phyloP scores from a whole-genome alignment of 2,329 filamentous ascomycete species.

The Alternaria triticina region DNA sequence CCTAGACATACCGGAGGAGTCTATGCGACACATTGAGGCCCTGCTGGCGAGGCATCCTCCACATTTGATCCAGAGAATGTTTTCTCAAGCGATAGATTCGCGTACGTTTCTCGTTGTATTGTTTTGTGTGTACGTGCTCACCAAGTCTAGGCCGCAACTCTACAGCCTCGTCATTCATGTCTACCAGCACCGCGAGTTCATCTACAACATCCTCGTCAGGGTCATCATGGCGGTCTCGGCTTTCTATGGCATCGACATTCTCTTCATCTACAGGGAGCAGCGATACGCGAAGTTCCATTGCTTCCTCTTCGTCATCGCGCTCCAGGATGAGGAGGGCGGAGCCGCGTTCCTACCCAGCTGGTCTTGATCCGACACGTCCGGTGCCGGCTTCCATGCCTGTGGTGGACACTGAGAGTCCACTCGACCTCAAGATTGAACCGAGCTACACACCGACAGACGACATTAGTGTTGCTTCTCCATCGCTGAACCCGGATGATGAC shows the following conservation, averaged over 20 bases:
- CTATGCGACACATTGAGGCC: conserved; percentile 47
- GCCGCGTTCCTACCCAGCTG: conserved; percentile 44
- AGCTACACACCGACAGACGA: conserved; percentile 43
- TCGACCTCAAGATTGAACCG: conserved; percentile 38
- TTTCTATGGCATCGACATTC: conserved; percentile 43
- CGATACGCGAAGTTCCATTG: conserved; percentile 36
- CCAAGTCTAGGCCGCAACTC: conserved; percentile 40
- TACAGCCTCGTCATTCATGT: conserved; percentile 41
- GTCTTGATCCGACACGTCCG: conserved; percentile 42
- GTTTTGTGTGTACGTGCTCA: conserved; percentile 22
- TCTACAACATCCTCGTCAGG: conserved; percentile 37
- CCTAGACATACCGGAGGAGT: conserved; percentile 46
- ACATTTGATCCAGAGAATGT: conserved; percentile 47
- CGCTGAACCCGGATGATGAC: conserved; percentile 26
- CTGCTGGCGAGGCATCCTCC: conserved; percentile 44
- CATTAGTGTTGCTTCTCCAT: conserved; percentile 37
- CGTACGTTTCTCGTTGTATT: conserved; percentile 29
- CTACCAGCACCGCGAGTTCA: conserved; percentile 38
- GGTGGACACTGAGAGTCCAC: conserved; percentile 41
- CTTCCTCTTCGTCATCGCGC: conserved; percentile 39
- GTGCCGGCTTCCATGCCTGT: conserved; percentile 38
- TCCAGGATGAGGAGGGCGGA: conserved; percentile 39
- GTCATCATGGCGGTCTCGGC: conserved; percentile 42
- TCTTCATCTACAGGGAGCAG: conserved; percentile 39
- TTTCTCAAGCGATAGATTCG: conserved; percentile 44